phyloP scores from a whole-genome alignment of 2,329 filamentous ascomycete species.

The Colletotrichum tofieldiae region DNA sequence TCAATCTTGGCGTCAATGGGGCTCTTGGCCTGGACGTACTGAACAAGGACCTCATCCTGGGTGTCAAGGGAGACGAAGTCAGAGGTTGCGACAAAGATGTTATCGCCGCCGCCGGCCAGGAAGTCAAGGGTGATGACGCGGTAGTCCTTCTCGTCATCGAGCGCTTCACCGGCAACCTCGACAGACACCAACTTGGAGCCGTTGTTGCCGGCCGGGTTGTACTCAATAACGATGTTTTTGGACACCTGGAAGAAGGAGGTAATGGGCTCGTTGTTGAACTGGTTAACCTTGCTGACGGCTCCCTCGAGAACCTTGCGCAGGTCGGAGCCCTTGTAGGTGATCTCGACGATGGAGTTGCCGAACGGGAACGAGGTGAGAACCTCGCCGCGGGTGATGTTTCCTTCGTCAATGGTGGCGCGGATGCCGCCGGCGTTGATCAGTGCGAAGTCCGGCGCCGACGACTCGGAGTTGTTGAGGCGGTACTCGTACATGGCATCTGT shows the following conservation, averaged over 20 bases:
- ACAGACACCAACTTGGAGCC: slow-evolving; percentile 69
- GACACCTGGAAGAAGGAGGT: slow-evolving; percentile 75
- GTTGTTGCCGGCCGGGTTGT: slow-evolving; percentile 66
- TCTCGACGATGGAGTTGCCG: slow-evolving; percentile 74
- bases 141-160: slow-evolving; percentile 66
- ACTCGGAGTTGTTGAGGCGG: slow-evolving; percentile 63
- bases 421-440: slow-evolving; percentile 77
- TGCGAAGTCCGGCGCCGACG: slow-evolving; percentile 66
- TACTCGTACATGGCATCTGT: slow-evolving; percentile 75
- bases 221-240: slow-evolving; percentile 69
- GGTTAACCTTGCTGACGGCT: slow-evolving; percentile 68
- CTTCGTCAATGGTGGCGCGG: slow-evolving; percentile 74
- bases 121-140: slow-evolving; percentile 76
- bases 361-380: slow-evolving; percentile 78
- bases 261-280: slow-evolving; percentile 67
- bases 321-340: slow-evolving; percentile 66
- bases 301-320: slow-evolving; percentile 74
- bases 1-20: slow-evolving; percentile 68
- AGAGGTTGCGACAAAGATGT: slow-evolving; percentile 63
- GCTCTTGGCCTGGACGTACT: slow-evolving; percentile 64
- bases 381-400: slow-evolving; percentile 74
- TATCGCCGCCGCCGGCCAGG: slow-evolving; percentile 74
- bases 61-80: slow-evolving; percentile 65
- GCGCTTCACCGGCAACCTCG: slow-evolving; percentile 62
- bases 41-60: slow-evolving; percentile 68